phyloP scores from a whole-genome alignment of 2,329 filamentous ascomycete species.

The Stylonectria norvegica region DNA sequence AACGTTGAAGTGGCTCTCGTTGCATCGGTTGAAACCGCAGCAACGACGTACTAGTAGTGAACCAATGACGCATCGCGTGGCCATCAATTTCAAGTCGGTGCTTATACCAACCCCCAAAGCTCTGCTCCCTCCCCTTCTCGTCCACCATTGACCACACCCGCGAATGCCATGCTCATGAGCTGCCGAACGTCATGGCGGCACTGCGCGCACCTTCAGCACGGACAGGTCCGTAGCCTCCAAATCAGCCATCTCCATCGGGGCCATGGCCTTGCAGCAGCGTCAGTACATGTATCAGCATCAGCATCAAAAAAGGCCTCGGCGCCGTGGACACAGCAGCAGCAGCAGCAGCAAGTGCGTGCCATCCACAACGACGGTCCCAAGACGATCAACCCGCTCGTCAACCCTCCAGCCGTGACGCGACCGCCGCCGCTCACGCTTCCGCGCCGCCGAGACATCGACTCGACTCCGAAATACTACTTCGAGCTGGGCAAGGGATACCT shows the following conservation, averaged over 20 bases:
- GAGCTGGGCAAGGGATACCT: slow-evolving; percentile 71
- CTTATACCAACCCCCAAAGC: slow-evolving; percentile 6
- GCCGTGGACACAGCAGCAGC: too few relatives aligned
- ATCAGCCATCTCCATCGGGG: slow-evolving; percentile 10
- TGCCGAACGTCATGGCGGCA: slow-evolving; percentile 31
- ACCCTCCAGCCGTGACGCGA: slow-evolving; percentile 70
- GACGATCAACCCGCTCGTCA: slow-evolving; percentile 47
- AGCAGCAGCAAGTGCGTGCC: slow-evolving; percentile 20
- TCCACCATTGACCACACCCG: slow-evolving; percentile 5
- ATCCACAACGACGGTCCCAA: slow-evolving; percentile 26
- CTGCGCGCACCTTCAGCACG: slow-evolving; percentile 21
- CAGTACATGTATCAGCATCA: too few relatives aligned
- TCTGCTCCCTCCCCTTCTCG: slow-evolving; percentile 5
- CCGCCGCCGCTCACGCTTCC: slow-evolving; percentile 68
- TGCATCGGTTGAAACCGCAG: too few relatives aligned
- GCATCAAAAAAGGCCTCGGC: too few relatives aligned
- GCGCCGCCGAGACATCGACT: slow-evolving; percentile 39
- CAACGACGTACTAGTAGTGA: too few relatives aligned
- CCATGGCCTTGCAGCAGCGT: slow-evolving; percentile 6
- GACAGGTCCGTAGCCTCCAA: slow-evolving; percentile 13
- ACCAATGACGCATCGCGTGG: slow-evolving; percentile 25
- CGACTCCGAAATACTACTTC: slow-evolving; percentile 48
- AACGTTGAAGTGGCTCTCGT: too few relatives aligned
- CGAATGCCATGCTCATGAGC: slow-evolving; percentile 27
- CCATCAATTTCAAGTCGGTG: slow-evolving; percentile 16